Conservation (phyloP, 257 asterid genomes). For the Cordia subcordata region DNA sequence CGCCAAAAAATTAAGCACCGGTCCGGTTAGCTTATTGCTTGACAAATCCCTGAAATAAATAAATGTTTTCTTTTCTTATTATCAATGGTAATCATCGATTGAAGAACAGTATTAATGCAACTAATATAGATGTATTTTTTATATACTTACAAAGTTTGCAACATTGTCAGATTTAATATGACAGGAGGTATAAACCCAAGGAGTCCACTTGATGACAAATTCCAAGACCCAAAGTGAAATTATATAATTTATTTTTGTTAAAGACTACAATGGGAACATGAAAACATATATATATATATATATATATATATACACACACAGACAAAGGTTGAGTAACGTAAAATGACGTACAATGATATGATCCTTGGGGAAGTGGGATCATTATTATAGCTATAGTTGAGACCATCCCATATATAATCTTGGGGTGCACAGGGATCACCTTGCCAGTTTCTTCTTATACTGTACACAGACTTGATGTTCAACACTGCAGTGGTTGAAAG, state of each 20-base stretch:
- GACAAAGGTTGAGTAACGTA: too few relatives aligned
- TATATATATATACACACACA: too few relatives aligned
- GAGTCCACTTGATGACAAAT: conserved; percentile 28
- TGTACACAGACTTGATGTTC: too few relatives aligned
- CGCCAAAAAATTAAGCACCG: conserved; percentile 25
- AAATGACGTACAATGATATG: conserved; percentile 24
- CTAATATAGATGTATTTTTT: not conserved
- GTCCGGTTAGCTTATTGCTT: conserved; percentile 23
- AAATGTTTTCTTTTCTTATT: not conserved
- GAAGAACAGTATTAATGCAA: too few relatives aligned
- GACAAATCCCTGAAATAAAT: conserved; percentile 30
- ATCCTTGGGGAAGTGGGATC: conserved; percentile 14
- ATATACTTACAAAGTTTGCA: conserved; percentile 26
- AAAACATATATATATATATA: too few relatives aligned
- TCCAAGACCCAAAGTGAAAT: conserved; percentile 7
- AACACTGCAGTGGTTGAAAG: too few relatives aligned
- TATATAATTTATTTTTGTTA: too few relatives aligned
- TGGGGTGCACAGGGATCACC: conserved; percentile 43
- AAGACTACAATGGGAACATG: not conserved
- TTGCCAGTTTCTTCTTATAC: too few relatives aligned
- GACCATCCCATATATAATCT: conserved; percentile 29
- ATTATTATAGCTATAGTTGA: conserved; percentile 28
- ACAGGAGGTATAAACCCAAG: conserved; percentile 11
- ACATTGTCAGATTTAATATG: conserved; percentile 17
- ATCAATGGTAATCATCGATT: too few relatives aligned